Base-by-base conservation (phyloP, 805 yeast genomes). In the Candida germanica region DNA sequence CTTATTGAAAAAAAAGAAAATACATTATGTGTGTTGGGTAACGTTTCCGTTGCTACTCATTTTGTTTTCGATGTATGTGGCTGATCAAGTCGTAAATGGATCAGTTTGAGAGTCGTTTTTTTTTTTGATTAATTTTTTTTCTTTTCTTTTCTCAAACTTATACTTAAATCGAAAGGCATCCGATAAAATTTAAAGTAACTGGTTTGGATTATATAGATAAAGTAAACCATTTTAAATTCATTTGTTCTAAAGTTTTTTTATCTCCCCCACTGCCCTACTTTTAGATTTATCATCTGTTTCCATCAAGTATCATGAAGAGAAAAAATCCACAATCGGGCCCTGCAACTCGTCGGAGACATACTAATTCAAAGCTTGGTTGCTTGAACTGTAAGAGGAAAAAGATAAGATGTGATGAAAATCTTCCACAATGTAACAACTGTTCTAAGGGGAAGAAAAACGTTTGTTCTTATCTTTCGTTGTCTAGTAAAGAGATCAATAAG, bases 301-400 rank as follows among this genome's bases (percentile, higher is more conserved):
- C n/a, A 20, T 7, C 10, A 20, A 20, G 6, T 13, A n/a, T 18
- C 29, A 29, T 29, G 31, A 29, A 29, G 22, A 18, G 23, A 5
- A 29, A 29, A 18, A 18, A 16, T 16, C 14, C 21, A 6, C 29
- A 13, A 11, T 6, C 17, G 5, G 17, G 14, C 10, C 39, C 24
- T 21, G 29, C 35, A 4, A 36, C 52, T 15, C 39, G 63, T 25
- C 43, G 59, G 33, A 46, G 42, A 35, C 63, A 58, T 42, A 58
- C 63, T 4, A 58, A 58, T 41, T 52, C 58, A 14, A 56, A 52
- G 38, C 36, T 56, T 17, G 64, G 64, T 5, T 58, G 64, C 35
- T 37, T 46, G 12, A 56, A 56, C 38, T 58, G 64, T 43, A 58
- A 58, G 36, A 40, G 53, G 27, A 58, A 57, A 47, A 57, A 57